Conservation (phyloP, 352 stramenopile species). For the Hyaloperonospora brassicae region DNA sequence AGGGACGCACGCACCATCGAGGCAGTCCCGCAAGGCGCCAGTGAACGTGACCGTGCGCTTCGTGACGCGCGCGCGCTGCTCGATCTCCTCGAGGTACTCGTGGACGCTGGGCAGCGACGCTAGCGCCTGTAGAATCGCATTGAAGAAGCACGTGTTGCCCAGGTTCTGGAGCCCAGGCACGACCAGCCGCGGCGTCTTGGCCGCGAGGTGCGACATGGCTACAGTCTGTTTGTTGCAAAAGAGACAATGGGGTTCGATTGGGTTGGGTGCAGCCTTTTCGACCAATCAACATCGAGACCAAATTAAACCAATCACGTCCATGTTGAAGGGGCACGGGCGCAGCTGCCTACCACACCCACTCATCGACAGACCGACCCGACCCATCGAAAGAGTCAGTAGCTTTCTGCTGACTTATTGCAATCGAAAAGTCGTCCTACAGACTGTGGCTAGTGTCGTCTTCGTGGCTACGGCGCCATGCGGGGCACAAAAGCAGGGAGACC, state of each 20-base stretch:
- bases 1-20: slow-evolving; percentile 41
- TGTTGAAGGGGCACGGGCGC: not conserved
- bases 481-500: slow-evolving; percentile 93
- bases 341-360: no score
- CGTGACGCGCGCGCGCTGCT: slow-evolving; percentile 33
- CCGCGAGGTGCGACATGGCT: slow-evolving; percentile 16
- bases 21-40: slow-evolving; percentile 49
- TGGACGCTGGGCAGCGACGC: slow-evolving; percentile 62
- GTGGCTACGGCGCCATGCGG: slow-evolving; percentile 52
- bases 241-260: no score
- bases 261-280: no score
- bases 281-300: no score
- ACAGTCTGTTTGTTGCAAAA: not conserved
- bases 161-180: slow-evolving; percentile 74
- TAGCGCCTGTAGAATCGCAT: slow-evolving; percentile 81
- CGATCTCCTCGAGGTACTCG: slow-evolving; percentile 59
- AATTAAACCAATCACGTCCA: not conserved
- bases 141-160: slow-evolving; percentile 89
- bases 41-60: slow-evolving; percentile 46
- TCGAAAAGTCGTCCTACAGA: not conserved
- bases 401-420: no score
- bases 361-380: no score
- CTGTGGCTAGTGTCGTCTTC: not conserved
- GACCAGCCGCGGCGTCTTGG: slow-evolving; percentile 17
- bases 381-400: no score